Evolutionary conservation across 345 rosid species (phyloP), one percentile per base, ranked within the genome.

Genomic region (Eucalyptus melliodora): DNA sequence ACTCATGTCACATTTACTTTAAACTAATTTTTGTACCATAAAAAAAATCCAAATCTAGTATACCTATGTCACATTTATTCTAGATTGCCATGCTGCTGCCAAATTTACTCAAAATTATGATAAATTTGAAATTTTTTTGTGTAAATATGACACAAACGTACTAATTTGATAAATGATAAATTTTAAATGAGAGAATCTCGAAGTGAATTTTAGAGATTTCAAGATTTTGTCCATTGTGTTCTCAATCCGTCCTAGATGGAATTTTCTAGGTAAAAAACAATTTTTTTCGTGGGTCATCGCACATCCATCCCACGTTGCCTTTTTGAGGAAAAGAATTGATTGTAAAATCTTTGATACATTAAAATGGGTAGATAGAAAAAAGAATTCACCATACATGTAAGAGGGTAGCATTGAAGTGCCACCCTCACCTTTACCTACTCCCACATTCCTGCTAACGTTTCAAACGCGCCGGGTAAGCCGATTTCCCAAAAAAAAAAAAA

Each of bases 71-170:
- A 1, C 13, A 24, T 9, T 53, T 53, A 53, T 3, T 53, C 0
- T 19, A 59, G 14, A 59, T 59, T 59, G n/a, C 6, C 14, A 11
- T 0, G 0, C 6, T 0, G 0, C 0, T 9, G 2, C 3, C 2
- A 11, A 40, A 31, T 31, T 31, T 1, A 9, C 12, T 9, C 31
- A 1, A 27, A 27, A 60, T 30, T 65, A 2, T 65, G 40, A 31
- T 65, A n/a, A 7, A 65, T n/a, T 65, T n/a, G 2, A 56, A 1
- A 10, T 4, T 26, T 23, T 21, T 65, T 65, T 15, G 3, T 3
- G 11, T 17, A 17, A 69, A 69, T 69, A 17, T 69, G 81, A 19
- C 7, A 69, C 1, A 17, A 21, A 5, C 0, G 4, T 34, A 69
- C 0, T 5, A 31, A 8, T 69, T 69, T 69, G 4, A 5, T 31